Base-by-base conservation (phyloP, 1,139 yeast species). In the Zhuliangozyma parablackwelliae region DNA sequence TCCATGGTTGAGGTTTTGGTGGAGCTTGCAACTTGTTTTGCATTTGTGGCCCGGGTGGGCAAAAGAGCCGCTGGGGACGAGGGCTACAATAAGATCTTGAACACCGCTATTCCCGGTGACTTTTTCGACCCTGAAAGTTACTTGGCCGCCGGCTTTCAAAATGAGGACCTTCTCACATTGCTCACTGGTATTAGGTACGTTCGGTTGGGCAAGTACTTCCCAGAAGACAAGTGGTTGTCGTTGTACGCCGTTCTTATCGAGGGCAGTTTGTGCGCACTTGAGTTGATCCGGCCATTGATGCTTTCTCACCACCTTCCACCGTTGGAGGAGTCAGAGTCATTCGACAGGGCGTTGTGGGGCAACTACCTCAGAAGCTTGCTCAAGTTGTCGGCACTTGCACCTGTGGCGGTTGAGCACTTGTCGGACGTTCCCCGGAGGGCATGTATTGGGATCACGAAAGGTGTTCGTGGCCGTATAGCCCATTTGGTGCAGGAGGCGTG, bases 351-450 rank as follows among this genome's bases (percentile, higher is more conserved):
- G 7, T 50, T 81, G 27, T 82, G 89, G 90, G 81, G 82, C 29
- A 76, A 72, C 45, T 84, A 79, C 50, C 57, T 86, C 44, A 75
- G 74, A 47, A 69, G 79, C 10, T 61, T 82, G 32, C 68, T 85
- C 23, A 72, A 71, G 39, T 52, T 77, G 32, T 72, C 78, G 3
- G 69, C 78, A 2, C 61, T 77, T 16, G 72, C 75, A 44, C 82
- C 85, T 1, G 78, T 79, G 10, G 64, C 85, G 0, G 61, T 75
- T 38, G 84, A 80, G 48, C 84, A 80, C 48, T 63, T 83, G 39
- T 75, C 88, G 2, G 82, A 78, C 33, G 80, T 85, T 37, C 89
- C 94, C 34, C 72, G 82, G 53, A 80, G 80, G 49, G 90, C 90
- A 1, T 79, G 89, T 47, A 66, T 64, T 59, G 69, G 69, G 40